Percentiles rank a stretch among this genome's conserved stretches.
These are phyloP conservation scores for Penicillium sumatraense DNA, from an alignment of 2,329 filamentous ascomycete genomes.

Conservation along the genomic window DNA sequence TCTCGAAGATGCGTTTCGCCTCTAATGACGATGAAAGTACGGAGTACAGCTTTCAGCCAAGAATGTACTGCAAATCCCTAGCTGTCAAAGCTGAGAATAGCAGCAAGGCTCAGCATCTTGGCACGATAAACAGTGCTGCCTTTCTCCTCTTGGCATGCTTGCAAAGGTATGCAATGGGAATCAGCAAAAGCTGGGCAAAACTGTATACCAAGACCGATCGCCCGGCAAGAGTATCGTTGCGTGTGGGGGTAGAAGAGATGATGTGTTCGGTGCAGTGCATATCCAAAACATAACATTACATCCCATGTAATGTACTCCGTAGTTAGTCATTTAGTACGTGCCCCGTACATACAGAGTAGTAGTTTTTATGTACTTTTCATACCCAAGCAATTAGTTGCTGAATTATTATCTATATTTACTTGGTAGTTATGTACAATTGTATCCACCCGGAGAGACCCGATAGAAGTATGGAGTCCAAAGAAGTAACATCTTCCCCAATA, in stretches of 20 bases:
- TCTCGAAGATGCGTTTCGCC: conserved; percentile 1
- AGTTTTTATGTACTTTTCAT: too few species aligned
- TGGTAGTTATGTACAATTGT: not conserved
- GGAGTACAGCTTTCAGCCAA: not conserved
- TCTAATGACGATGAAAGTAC: conserved; percentile 1
- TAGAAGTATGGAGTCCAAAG: too few species aligned
- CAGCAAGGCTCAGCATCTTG: conserved; percentile 2
- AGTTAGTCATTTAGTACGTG: too few species aligned
- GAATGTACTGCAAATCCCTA: not conserved
- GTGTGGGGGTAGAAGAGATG: conserved; percentile 12
- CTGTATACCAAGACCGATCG: conserved; percentile 22
- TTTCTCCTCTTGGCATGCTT: conserved; percentile 18
- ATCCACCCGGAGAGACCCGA: not conserved
- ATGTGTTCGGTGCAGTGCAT: conserved; percentile 4
- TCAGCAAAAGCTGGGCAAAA: conserved; percentile 4
- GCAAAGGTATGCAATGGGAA: conserved; percentile 15
- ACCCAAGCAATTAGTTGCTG: too few species aligned
- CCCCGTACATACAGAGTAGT: too few species aligned
- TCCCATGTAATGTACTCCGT: not conserved
- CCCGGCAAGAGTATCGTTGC: conserved; percentile 4
- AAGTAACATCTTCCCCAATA: too few species aligned
- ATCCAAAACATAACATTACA: not conserved
- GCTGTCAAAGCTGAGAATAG: conserved; percentile 6
- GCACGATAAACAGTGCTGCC: conserved; percentile 8
- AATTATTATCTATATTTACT: too few species aligned